A percentile compares a stretch with the other conserved stretches of the same genome.
Conservation (phyloP, 768 basidiomycete genomes). For the Daedaleopsis nitida region DNA sequence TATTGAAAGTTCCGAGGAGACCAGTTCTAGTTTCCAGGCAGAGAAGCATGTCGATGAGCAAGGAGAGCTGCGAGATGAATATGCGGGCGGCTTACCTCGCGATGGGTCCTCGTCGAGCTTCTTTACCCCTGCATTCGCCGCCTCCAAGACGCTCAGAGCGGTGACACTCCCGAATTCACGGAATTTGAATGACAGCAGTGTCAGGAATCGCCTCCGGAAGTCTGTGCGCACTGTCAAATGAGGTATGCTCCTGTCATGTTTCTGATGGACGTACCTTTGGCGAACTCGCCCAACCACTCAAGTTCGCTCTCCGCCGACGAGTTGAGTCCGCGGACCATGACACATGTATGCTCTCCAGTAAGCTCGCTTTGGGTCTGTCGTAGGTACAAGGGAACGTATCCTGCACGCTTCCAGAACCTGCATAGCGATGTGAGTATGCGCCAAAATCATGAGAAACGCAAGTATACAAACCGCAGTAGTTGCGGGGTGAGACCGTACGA, state of each 20-base stretch:
- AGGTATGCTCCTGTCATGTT: background rate
- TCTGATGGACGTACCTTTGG: slow-evolving; percentile 56
- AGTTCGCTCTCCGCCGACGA: slow-evolving; percentile 62
- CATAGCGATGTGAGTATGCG: slow-evolving; percentile 1
- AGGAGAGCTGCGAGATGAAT: background rate
- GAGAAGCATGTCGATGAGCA: too few species aligned
- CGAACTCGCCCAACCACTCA: slow-evolving; percentile 88
- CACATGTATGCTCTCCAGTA: slow-evolving; percentile 95
- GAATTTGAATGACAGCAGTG: slow-evolving; percentile 91
- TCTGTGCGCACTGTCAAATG: slow-evolving; percentile 47
- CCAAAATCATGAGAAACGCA: background rate
- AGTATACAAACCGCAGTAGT: slow-evolving; percentile 60
- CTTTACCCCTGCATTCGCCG: slow-evolving; percentile 65
- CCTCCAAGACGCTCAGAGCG: slow-evolving; percentile 86
- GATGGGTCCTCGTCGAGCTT: slow-evolving; percentile 41
- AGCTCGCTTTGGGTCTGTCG: slow-evolving; percentile 93
- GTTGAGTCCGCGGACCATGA: slow-evolving; percentile 89
- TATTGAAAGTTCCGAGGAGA: slow-evolving; percentile 55
- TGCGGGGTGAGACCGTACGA: slow-evolving; percentile 92
- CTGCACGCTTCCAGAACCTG: slow-evolving; percentile 95
- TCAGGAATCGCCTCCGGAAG: slow-evolving; percentile 88
- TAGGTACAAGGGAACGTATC: slow-evolving; percentile 89
- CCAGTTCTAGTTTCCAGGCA: slow-evolving; percentile 43
- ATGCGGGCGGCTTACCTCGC: slow-evolving; percentile 34
- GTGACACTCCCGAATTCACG: slow-evolving; percentile 89